Conservation (phyloP, 805 yeast species). For the Candida glaebosa region DNA sequence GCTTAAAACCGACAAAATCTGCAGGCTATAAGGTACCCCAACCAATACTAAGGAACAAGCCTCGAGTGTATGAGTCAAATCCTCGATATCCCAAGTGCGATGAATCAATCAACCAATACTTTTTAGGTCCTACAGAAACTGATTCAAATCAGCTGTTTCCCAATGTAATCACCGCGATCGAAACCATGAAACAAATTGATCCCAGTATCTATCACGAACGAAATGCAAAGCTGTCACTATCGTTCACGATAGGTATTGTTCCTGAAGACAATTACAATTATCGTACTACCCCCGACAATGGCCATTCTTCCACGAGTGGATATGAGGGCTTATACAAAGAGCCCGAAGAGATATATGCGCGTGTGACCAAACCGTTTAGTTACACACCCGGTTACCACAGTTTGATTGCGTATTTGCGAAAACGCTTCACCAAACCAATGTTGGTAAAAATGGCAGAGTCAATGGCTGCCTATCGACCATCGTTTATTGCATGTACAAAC, state of each 20-base stretch:
- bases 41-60: not conserved
- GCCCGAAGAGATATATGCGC: slow-evolving; percentile 77
- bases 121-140: slow-evolving; percentile 50
- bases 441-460: slow-evolving; percentile 80
- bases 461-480: slow-evolving; percentile 88
- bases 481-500: slow-evolving; percentile 88
- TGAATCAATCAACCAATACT: slow-evolving; percentile 61
- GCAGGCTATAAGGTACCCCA: not conserved
- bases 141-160: slow-evolving; percentile 51
- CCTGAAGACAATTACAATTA: slow-evolving; percentile 32
- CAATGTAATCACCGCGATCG: slow-evolving; percentile 49
- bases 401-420: slow-evolving; percentile 66
- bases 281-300: slow-evolving; percentile 10
- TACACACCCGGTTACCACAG: slow-evolving; percentile 91
- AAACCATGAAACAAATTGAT: slow-evolving; percentile 33
- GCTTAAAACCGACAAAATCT: not conserved
- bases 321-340: slow-evolving; percentile 38
- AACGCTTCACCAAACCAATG: slow-evolving; percentile 65
- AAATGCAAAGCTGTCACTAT: slow-evolving; percentile 39
- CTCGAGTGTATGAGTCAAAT: slow-evolving; percentile 14
- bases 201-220: slow-evolving; percentile 39
- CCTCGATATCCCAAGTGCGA: slow-evolving; percentile 46
- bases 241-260: slow-evolving; percentile 46
- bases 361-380: slow-evolving; percentile 72
- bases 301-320: not conserved